These are phyloP conservation scores for Rhododendron henanense DNA, from an alignment of 148 eudicot genomes.

Conservation along the genomic window DNA sequence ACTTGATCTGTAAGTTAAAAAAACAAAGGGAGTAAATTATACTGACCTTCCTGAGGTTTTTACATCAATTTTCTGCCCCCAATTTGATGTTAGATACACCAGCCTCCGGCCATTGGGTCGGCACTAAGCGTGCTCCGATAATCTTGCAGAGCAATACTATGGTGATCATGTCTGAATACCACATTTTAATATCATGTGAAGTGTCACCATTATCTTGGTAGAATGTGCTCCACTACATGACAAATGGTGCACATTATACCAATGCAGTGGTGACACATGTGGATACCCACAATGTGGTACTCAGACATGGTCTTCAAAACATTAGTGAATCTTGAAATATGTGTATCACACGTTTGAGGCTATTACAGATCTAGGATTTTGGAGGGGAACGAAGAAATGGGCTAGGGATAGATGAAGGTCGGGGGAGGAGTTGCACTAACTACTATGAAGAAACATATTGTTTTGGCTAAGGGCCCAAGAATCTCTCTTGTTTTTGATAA, in stretches of 20 bases:
- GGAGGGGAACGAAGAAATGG: background rate
- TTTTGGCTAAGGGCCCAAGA: too few relatives aligned
- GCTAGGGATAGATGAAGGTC: background rate
- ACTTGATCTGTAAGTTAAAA: background rate
- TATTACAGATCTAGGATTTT: background rate
- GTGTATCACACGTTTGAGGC: background rate
- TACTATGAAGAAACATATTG: too few relatives aligned
- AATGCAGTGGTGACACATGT: too few relatives aligned
- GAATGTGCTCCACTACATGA: too few relatives aligned
- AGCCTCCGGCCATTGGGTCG: background rate
- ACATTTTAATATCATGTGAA: too few relatives aligned
- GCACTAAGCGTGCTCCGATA: background rate
- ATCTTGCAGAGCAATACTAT: background rate
- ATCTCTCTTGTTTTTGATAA: too few relatives aligned
- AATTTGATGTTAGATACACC: background rate
- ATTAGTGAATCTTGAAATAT: too few relatives aligned
- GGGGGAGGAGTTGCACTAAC: background rate
- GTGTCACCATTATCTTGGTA: too few relatives aligned
- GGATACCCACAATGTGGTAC: too few relatives aligned
- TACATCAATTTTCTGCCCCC: background rate
- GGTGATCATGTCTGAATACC: too few relatives aligned
- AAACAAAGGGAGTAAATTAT: background rate
- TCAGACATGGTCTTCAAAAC: too few relatives aligned
- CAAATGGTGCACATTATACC: too few relatives aligned
- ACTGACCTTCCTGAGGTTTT: background rate